Evolutionary conservation across 495 filamentous ascomycete species (phyloP).

Genomic region (Lasiosphaeria miniovina): DNA sequence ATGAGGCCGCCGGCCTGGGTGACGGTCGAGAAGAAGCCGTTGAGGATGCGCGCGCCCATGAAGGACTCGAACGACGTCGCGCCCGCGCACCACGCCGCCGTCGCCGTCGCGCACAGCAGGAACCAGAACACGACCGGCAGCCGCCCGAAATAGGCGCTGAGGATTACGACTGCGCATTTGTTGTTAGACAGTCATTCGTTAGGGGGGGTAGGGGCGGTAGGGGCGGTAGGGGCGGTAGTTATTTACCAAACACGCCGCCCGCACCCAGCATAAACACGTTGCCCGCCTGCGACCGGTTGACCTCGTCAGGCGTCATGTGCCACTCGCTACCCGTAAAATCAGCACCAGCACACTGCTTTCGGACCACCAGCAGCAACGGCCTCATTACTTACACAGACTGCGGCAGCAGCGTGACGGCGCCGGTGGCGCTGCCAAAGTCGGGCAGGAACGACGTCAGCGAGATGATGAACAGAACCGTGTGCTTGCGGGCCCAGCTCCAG

Average conservation of each 20-base stretch:
- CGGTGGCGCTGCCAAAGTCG: slow-evolving; percentile 56
- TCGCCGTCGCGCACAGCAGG: slow-evolving; percentile 45
- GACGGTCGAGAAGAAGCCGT: slow-evolving; percentile 62
- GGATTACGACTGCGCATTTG: slow-evolving; percentile 39
- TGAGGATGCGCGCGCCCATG: slow-evolving; percentile 58
- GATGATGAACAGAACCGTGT: slow-evolving; percentile 52
- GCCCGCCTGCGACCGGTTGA: slow-evolving; percentile 55
- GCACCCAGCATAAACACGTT: slow-evolving; percentile 59
- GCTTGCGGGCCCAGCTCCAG: slow-evolving; percentile 53
- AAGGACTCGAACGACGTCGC: slow-evolving; percentile 53
- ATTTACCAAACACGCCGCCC: slow-evolving; percentile 49
- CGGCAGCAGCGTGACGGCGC: slow-evolving; percentile 52
- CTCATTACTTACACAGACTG: slow-evolving; percentile 41
- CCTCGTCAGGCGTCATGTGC: slow-evolving; percentile 45
- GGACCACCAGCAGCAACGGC: too few species aligned
- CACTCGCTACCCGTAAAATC: slow-evolving; percentile 34
- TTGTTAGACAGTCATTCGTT: not conserved
- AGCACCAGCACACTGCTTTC: not conserved
- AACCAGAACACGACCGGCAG: slow-evolving; percentile 60
- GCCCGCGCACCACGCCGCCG: slow-evolving; percentile 52
- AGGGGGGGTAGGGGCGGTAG: too few species aligned
- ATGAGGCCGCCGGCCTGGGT: slow-evolving; percentile 52
- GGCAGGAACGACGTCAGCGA: slow-evolving; percentile 53
- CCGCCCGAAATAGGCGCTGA: slow-evolving; percentile 59
- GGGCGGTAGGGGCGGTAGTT: not conserved